These are phyloP conservation scores for Paspalum vaginatum DNA, from an alignment of 176 grass and related monocot genomes.

Conservation along the genomic window DNA sequence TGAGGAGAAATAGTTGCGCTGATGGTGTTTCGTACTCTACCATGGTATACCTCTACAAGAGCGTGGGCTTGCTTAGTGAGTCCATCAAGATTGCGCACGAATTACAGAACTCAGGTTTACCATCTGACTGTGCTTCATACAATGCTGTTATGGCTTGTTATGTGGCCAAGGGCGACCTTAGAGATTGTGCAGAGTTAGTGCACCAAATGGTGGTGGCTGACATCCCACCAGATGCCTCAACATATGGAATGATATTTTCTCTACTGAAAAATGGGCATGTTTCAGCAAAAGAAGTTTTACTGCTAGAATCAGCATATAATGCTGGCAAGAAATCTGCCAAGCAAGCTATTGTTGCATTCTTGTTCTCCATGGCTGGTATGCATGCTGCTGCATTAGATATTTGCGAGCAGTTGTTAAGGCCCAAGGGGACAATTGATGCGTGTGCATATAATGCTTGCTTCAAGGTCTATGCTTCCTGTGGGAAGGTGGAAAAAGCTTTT, in stretches of 20 bases:
- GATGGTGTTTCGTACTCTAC: slow-evolving; percentile 65
- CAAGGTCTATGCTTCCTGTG: slow-evolving; percentile 57
- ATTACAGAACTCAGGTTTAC: slow-evolving; percentile 65
- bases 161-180: slow-evolving; percentile 51
- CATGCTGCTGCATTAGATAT: slow-evolving; percentile 50
- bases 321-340: slow-evolving; percentile 42
- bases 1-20: slow-evolving; percentile 47
- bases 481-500: slow-evolving; percentile 64
- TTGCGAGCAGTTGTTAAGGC: slow-evolving; percentile 52
- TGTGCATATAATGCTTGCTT: slow-evolving; percentile 68
- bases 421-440: slow-evolving; percentile 43
- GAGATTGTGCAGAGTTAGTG: slow-evolving; percentile 64
- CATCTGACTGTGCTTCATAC: slow-evolving; percentile 60
- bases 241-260: slow-evolving; percentile 61
- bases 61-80: slow-evolving; percentile 67
- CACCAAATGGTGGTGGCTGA: slow-evolving; percentile 61
- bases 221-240: slow-evolving; percentile 57
- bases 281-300: slow-evolving; percentile 48
- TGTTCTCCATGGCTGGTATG: slow-evolving; percentile 64
- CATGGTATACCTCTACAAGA: slow-evolving; percentile 72
- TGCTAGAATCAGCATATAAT: slow-evolving; percentile 63
- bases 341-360: slow-evolving; percentile 54
- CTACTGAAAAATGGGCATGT: slow-evolving; percentile 52
- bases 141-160: slow-evolving; percentile 66
- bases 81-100: slow-evolving; percentile 50